Evolutionary conservation across 2,329 filamentous ascomycete genomes (phyloP), one percentile per base, ranked within the genome.

Genomic region (Chaetomiaceae sp.): DNA sequence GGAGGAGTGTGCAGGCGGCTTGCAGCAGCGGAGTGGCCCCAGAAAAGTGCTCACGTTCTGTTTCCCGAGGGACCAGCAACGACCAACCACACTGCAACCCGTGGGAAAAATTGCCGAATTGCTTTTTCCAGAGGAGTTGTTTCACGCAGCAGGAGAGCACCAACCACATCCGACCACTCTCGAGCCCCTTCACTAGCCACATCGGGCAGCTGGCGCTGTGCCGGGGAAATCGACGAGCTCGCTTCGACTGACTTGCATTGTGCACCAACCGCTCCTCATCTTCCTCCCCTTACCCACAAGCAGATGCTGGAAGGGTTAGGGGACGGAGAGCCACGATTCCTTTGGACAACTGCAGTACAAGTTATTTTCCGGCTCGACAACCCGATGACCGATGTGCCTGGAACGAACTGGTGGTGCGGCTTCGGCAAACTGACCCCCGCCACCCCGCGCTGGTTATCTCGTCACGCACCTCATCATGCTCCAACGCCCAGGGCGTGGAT

Each of bases 291-390:
- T 43, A 43, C 40, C 40, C 40, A 43, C 40, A 17, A n/a, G n/a
- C n/a, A n/a, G n/a, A n/a, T 31, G 27, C 27, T 31, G 27, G 27
- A 31, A 31, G 27, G 27, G n/a, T n/a, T n/a, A n/a, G n/a, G n/a
- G n/a, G n/a, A n/a, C n/a, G n/a, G n/a, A n/a, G n/a, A n/a, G 27
- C 27, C 27, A 29, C 6, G 27, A 3, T 29, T 29, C 39, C 22
- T 29, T 11, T 23, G 23, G 15, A n/a, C n/a, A n/a, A n/a, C n/a
- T 50, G 47, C 47, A 50, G 49, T 42, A 31, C 44, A 44, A 42
- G n/a, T n/a, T 52, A 55, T 58, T 58, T 55, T 57, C 55, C 55
- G 55, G 55, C 47, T 46, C 43, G 43, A 45, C 37, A 38, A 38
- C 45, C 36, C 6, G 29, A 37, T 23, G 45, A 7, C 42, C 47